Conservation (phyloP, 1,284 basidiomycete species). For the Sanghuangporus baumii region DNA sequence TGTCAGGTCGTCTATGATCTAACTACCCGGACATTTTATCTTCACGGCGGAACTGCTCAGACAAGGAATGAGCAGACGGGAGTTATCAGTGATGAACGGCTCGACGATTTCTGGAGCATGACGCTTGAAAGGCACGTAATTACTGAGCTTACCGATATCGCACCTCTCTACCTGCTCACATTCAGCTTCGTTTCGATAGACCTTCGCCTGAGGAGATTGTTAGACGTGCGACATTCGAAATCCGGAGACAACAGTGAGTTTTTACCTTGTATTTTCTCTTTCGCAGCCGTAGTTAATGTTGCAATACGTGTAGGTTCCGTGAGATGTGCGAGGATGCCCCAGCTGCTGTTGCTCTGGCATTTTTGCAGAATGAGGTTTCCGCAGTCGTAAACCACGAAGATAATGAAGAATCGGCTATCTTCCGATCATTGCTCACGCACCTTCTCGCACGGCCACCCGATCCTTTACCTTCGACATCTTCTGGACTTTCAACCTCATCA, state of each 20-base stretch:
- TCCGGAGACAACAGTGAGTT: slow-evolving; percentile 61
- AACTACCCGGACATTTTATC: slow-evolving; percentile 46
- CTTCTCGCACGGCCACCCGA: slow-evolving; percentile 40
- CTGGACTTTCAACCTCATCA: not conserved
- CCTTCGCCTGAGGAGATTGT: slow-evolving; percentile 54
- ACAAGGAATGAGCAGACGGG: slow-evolving; percentile 11
- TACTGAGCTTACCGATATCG: not conserved
- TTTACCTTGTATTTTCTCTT: not conserved
- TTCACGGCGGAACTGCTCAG: slow-evolving; percentile 71
- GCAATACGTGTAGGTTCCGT: slow-evolving; percentile 48
- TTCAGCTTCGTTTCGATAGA: slow-evolving; percentile 29
- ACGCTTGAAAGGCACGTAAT: slow-evolving; percentile 49
- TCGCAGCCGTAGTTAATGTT: not conserved
- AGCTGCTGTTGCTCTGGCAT: slow-evolving; percentile 61
- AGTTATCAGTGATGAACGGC: slow-evolving; percentile 35
- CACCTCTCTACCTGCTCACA: not conserved
- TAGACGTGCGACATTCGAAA: slow-evolving; percentile 50
- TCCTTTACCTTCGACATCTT: not conserved
- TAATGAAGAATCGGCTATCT: slow-evolving; percentile 52
- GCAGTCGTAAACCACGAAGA: slow-evolving; percentile 65
- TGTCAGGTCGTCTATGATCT: slow-evolving; percentile 72
- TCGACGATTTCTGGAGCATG: slow-evolving; percentile 78
- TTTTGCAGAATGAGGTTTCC: slow-evolving; percentile 64
- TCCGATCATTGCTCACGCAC: slow-evolving; percentile 63
- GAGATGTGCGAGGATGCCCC: slow-evolving; percentile 68